A percentile compares a stretch with the other conserved stretches of the same genome.
Conservation (phyloP, 2,329 filamentous ascomycete species). For the Exophiala aquamarina region DNA sequence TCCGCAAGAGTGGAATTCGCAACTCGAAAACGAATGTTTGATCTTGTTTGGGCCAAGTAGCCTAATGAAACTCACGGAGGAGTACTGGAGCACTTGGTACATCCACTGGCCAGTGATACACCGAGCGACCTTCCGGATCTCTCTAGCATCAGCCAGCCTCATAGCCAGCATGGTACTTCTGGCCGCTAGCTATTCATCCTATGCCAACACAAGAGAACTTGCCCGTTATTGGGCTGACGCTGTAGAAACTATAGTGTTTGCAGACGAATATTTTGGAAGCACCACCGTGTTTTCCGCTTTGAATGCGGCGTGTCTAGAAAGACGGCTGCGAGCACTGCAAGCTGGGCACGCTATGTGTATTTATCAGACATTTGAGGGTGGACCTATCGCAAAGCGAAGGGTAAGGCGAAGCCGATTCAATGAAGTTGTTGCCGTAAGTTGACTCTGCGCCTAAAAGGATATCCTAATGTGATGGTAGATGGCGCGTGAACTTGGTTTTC, state of each 20-base stretch:
- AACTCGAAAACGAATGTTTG: not conserved
- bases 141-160: not conserved
- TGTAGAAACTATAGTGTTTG: constrained; percentile 7
- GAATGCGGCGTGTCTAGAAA: not conserved
- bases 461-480: constrained; percentile 2
- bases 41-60: constrained; percentile 3
- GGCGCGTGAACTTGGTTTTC: constrained; percentile 6
- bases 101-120: constrained; percentile 11
- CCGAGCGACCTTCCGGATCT: constrained; percentile 1
- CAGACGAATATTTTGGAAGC: constrained; percentile 6
- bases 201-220: not conserved
- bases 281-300: not conserved
- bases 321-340: constrained; percentile 8
- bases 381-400: not conserved
- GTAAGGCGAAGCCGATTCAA: constrained; percentile 11
- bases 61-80: constrained; percentile 2
- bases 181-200: constrained; percentile 4
- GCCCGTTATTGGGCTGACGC: constrained; percentile 2
- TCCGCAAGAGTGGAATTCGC: not conserved
- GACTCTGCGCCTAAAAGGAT: not conserved
- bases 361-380: constrained; percentile 5
- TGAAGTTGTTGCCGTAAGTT: constrained; percentile 37
- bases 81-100: constrained; percentile 12
- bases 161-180: constrained; percentile 10
- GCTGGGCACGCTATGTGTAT: constrained; percentile 9